Conservation (phyloP, 768 basidiomycete species). For the Heimioporus sp. region DNA sequence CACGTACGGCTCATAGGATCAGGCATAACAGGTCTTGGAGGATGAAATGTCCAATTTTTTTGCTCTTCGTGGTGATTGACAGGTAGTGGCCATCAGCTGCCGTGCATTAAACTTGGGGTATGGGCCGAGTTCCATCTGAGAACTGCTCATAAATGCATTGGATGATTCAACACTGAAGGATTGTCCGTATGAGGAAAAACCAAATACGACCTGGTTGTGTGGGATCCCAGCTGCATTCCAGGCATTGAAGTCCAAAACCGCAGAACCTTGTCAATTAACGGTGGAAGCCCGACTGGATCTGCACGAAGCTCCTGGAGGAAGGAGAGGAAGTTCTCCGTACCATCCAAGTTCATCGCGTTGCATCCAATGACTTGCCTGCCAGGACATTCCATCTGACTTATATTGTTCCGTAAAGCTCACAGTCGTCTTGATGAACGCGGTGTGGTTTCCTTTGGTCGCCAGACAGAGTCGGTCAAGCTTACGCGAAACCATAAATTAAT, state of each 20-base stretch:
- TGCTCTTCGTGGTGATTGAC: too few relatives aligned
- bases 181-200: conserved; percentile 81
- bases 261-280: conserved; percentile 69
- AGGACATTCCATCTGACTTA: too few relatives aligned
- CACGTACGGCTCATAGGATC: too few relatives aligned
- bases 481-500: conserved; percentile 70
- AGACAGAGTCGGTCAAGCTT: conserved; percentile 38
- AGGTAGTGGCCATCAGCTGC: too few relatives aligned
- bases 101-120: conserved; percentile 50
- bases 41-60: too few relatives aligned
- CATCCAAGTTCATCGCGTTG: conserved; percentile 54
- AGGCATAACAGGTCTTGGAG: too few relatives aligned
- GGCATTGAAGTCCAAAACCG: conserved; percentile 61
- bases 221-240: conserved; percentile 84
- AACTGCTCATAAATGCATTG: conserved; percentile 36
- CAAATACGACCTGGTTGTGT: conserved; percentile 65
- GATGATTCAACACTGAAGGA: conserved; percentile 49
- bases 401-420: conserved; percentile 44
- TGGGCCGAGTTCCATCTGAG: conserved; percentile 36
- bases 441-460: conserved; percentile 53
- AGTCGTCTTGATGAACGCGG: conserved; percentile 63
- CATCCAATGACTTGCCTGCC: conserved; percentile 77
- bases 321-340: conserved; percentile 72
- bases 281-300: conserved; percentile 47
- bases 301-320: conserved; percentile 71